Evolutionary conservation across 805 yeast species (phyloP).

Genomic region (Myxozyma neotropica): DNA sequence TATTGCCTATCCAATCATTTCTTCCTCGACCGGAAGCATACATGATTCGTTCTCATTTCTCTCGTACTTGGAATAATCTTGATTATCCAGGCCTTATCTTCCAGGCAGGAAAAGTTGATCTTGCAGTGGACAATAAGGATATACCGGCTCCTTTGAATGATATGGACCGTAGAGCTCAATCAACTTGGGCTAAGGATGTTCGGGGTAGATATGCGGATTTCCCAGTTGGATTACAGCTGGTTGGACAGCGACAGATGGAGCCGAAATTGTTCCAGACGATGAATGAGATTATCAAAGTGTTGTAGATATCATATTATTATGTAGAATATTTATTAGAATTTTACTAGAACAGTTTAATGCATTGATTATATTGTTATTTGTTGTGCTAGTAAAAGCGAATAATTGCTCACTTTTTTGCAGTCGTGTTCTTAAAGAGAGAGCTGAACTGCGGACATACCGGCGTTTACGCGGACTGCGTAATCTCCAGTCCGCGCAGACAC

Average conservation of each 20-base stretch:
- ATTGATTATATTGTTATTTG: not conserved
- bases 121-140: constrained; percentile 27
- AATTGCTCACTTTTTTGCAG: not conserved
- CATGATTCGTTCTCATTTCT: constrained; percentile 31
- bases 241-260: constrained; percentile 36
- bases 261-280: constrained; percentile 33
- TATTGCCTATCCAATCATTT: constrained; percentile 32
- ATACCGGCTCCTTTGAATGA: constrained; percentile 27
- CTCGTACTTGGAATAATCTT: constrained; percentile 29
- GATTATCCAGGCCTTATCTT: constrained; percentile 32
- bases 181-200: constrained; percentile 26
- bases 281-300: constrained; percentile 15
- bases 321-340: not conserved
- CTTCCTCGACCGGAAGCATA: constrained; percentile 33
- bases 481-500: constrained; percentile 9
- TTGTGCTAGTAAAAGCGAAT: not conserved
- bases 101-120: constrained; percentile 30
- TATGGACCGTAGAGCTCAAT: constrained; percentile 27
- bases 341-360: not conserved
- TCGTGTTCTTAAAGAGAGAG: not conserved
- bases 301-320: not conserved
- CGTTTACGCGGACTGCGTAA: not conserved
- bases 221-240: constrained; percentile 31
- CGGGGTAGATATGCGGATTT: constrained; percentile 24
- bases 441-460: constrained; percentile 4